phyloP scores from a whole-genome alignment of 768 basidiomycete genomes.

The Fomitopsis pulvina region DNA sequence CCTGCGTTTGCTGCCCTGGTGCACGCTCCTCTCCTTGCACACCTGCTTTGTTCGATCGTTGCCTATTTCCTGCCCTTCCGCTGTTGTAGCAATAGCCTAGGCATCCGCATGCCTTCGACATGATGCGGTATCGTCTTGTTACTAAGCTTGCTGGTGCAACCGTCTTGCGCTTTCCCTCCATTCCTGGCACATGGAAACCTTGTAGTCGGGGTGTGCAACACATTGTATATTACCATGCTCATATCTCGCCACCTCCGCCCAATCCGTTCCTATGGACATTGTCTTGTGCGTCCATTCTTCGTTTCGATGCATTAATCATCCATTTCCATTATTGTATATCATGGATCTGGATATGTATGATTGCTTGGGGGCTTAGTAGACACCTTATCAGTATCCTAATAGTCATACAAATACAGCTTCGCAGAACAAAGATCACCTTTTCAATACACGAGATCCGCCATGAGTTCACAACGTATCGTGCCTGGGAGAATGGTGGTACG shows the following conservation, averaged over 20 bases:
- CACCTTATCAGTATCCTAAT: background rate
- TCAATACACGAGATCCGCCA: background rate
- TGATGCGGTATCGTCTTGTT: background rate
- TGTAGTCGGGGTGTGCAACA: background rate
- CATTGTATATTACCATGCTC: background rate
- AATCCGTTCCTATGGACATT: background rate
- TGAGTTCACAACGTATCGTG: constrained; percentile 17
- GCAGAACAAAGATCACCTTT: background rate
- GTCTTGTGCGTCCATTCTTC: background rate
- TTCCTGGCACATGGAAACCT: background rate
- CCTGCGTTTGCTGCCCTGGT: background rate
- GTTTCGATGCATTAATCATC: background rate
- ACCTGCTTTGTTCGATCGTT: background rate
- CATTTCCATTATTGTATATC: background rate
- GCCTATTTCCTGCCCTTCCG: background rate
- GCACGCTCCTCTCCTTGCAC: background rate
- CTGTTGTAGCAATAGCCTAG: background rate
- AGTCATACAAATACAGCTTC: background rate
- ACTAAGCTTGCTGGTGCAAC: background rate
- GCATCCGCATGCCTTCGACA: background rate
- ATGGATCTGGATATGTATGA: background rate
- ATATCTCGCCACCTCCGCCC: background rate
- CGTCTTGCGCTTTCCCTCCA: background rate
- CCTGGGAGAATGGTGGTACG: constrained; percentile 11
- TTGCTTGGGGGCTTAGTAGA: background rate